Conservation (phyloP, 257 asterid species). For the Capsicum pubescens region DNA sequence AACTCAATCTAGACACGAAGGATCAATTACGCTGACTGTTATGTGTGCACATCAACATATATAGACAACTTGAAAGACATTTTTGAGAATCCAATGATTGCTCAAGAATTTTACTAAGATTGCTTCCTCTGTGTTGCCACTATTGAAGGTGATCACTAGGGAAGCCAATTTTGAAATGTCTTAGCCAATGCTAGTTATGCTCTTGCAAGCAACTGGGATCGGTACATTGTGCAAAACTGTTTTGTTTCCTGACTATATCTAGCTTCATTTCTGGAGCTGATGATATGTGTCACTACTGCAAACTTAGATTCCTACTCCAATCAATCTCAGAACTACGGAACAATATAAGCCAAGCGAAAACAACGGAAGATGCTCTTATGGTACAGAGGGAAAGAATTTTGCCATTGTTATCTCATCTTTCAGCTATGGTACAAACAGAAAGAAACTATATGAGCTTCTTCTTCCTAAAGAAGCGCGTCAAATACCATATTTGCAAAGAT, state of each 20-base stretch:
- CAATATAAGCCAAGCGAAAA: not conserved
- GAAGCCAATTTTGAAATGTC: too few relatives aligned
- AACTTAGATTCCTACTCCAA: not conserved
- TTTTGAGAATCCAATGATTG: not conserved
- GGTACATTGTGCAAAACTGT: not conserved
- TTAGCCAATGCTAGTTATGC: too few relatives aligned
- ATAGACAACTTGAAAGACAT: not conserved
- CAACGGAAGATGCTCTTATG: not conserved
- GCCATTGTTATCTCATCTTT: not conserved
- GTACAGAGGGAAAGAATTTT: not conserved
- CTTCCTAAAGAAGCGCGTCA: conserved; percentile 68
- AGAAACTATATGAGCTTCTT: conserved; percentile 62
- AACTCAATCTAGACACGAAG: not conserved
- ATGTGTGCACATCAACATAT: not conserved
- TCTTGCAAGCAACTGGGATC: too few relatives aligned
- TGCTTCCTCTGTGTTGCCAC: too few relatives aligned
- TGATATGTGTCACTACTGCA: not conserved
- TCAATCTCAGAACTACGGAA: not conserved
- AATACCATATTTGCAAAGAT: conserved; percentile 48
- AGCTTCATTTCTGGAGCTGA: not conserved
- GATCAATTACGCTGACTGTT: not conserved
- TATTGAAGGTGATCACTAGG: too few relatives aligned
- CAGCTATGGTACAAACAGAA: not conserved
- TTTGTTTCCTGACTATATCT: not conserved
- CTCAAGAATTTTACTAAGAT: not conserved